Evolutionary conservation across 257 asterid genomes (phyloP), one percentile per base, ranked within the genome.

Genomic region (Penstemon eatonii): DNA sequence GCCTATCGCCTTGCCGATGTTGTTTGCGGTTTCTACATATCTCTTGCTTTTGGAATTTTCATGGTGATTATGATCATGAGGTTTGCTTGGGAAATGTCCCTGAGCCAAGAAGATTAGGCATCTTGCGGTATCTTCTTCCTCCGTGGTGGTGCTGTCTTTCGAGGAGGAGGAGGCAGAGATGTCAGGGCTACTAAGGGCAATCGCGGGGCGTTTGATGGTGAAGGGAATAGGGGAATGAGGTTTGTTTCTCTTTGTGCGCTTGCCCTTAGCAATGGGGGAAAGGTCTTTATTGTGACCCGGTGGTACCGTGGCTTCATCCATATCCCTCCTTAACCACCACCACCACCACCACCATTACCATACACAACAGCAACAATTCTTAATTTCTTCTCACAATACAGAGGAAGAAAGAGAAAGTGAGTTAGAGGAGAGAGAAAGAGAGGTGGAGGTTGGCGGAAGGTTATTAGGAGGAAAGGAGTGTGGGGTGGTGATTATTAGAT

Each of bases 101-200:
- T 62, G 86, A 43, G 94, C 75, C 6, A 87, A 4, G 75, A 84
- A 89, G 70, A 87, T 57, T 54, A 87, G 85, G 71, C 84, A 82
- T 39, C 78, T 56, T 46, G 94, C 94, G 49, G 84, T 82, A 73
- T 87, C 88, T 56, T 75, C 84, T 47, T 84, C 94, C 70, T 80
- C 80, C 11, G 87, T 80, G 56, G 80, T 81, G 60, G 76, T 74
- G 76, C 85, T 81, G 33, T 25, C 33, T 25, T 25, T 25, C 33
- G 33, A 25, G 33, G 33, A 25, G 33, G 33, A 25, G 33, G 33
- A 25, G 33, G 33, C 2, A 25, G 33, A 25, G 33, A 25, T 25
- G 33, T 25, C 33, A 25, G 33, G 33, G 33, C 33, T 25, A 10
- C 11, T 47, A 37, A 10, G 5, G 46, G 60, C 33, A 6, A 53